A percentile compares a stretch with the other conserved stretches of the same genome.
Evolutionary conservation across 495 filamentous ascomycete species (phyloP).

Genomic region (Penicillium tannophilum): DNA sequence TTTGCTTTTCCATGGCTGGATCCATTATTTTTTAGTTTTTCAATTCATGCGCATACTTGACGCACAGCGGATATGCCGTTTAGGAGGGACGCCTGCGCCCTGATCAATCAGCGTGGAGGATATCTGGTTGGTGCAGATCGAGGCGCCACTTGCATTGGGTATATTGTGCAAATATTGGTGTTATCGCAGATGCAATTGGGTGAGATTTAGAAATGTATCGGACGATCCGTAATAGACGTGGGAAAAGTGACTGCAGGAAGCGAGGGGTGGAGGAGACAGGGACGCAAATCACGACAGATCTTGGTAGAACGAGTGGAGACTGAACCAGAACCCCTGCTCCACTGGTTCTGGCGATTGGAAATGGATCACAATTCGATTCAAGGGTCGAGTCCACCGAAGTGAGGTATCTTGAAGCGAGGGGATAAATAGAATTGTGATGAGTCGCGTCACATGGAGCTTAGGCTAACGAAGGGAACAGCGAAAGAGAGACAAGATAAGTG

Average conservation of each 20-base stretch:
- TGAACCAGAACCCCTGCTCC: constrained; percentile 13
- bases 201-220: constrained; percentile 22
- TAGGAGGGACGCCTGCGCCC: constrained; percentile 20
- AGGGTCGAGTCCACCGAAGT: constrained; percentile 9
- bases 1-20: constrained; percentile 35
- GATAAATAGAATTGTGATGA: constrained; percentile 34
- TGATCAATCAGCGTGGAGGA: constrained; percentile 21
- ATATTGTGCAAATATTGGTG: constrained; percentile 17
- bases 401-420: constrained; percentile 22
- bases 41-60: constrained; percentile 34
- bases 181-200: constrained; percentile 14
- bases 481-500: background rate
- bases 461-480: background rate
- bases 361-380: constrained; percentile 4
- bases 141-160: constrained; percentile 25
- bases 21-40: constrained; percentile 19
- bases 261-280: constrained; percentile 27
- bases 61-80: constrained; percentile 32
- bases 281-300: constrained; percentile 19
- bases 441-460: constrained; percentile 25
- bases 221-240: constrained; percentile 14
- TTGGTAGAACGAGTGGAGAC: constrained; percentile 20
- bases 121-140: constrained; percentile 7
- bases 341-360: constrained; percentile 13
- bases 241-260: constrained; percentile 20